Percentiles rank a stretch among this genome's conserved stretches.
Evolutionary conservation across 2,329 filamentous ascomycete species (phyloP).

Genomic region (Penicillium sclerotigenum): DNA sequence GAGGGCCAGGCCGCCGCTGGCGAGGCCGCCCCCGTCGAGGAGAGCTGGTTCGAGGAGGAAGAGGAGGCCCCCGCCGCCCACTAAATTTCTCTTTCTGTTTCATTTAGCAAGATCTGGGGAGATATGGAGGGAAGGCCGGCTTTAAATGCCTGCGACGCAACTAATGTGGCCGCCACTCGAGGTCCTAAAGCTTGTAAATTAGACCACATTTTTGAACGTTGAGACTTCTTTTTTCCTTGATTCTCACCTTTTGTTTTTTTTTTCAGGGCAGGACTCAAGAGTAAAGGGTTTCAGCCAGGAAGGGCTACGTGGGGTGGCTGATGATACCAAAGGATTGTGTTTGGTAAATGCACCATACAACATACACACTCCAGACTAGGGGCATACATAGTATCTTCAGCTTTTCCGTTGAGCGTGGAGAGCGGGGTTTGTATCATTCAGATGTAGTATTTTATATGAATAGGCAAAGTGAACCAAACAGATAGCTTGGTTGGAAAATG

Average conservation of each 20-base stretch:
- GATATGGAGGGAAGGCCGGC: constrained; percentile 26
- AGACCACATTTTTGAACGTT: constrained; percentile 26
- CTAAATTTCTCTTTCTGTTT: constrained; percentile 32
- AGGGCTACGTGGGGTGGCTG: not conserved
- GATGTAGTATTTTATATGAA: not conserved
- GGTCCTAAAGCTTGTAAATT: constrained; percentile 31
- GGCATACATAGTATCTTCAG: not conserved
- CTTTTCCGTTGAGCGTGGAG: not conserved
- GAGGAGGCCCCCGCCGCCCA: constrained; percentile 48
- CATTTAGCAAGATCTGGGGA: constrained; percentile 29
- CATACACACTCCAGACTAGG: not conserved
- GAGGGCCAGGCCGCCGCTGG: constrained; percentile 73
- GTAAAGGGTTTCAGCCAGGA: not conserved
- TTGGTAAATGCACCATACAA: not conserved
- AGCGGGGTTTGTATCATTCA: not conserved
- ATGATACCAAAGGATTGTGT: not conserved
- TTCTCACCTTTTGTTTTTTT: not conserved
- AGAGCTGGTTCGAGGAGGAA: constrained; percentile 82
- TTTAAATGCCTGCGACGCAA: constrained; percentile 19
- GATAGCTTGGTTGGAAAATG: not conserved
- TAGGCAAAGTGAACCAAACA: not conserved
- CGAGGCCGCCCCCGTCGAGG: constrained; percentile 59
- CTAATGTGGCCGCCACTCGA: constrained; percentile 21
- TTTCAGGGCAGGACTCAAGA: too few species aligned
- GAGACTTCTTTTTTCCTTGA: constrained; percentile 20